Evolutionary conservation across 2,329 filamentous ascomycete species (phyloP), one percentile per base, ranked within the genome.

Genomic region (Triangularia verruculosa): DNA sequence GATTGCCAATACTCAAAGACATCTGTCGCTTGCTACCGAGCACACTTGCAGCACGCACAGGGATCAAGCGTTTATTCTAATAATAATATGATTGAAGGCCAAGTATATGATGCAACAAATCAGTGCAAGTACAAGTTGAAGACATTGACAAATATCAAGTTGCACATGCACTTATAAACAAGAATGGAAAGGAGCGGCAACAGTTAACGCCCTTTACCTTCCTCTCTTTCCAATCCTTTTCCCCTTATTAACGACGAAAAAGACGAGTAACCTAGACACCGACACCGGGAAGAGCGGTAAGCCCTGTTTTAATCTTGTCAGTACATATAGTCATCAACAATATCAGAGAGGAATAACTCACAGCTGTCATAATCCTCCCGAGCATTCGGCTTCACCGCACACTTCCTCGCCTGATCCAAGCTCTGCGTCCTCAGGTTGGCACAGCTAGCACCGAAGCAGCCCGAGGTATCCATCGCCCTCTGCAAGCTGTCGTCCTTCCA

Each of bases 401-500:
- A 77, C 5, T 64, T 20, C 62, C 67, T 67, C 22, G 74, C 75
- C 12, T 64, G 60, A 22, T 71, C 69, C 57, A 78, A 76, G 24
- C 64, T 68, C 72, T 78, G 76, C 57, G 72, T 74, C 61, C 68
- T 68, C 22, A 78, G 72, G 39, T 61, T 69, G 3, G 71, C 73
- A 72, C 75, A 77, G 59, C 64, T 66, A 20, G 75, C 78, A 28
- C 76, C 79, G 68, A 80, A 76, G 78, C 78, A 81, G 61, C 75
- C 75, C 4, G 77, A 74, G 1, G 69, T 70, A 61, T 78, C 76
- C 74, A 78, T 77, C 47, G 75, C 76, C 47, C 66, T 72, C 67
- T 78, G 76, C 22, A 78, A 72, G 8, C 74, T 61, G 62, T 78
- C 73, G 62, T 72, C 75, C 65, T 76, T 74, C 75, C 75, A 77